Conservation (phyloP, 2,329 filamentous ascomycete genomes). For the Arthroderma sp. region DNA sequence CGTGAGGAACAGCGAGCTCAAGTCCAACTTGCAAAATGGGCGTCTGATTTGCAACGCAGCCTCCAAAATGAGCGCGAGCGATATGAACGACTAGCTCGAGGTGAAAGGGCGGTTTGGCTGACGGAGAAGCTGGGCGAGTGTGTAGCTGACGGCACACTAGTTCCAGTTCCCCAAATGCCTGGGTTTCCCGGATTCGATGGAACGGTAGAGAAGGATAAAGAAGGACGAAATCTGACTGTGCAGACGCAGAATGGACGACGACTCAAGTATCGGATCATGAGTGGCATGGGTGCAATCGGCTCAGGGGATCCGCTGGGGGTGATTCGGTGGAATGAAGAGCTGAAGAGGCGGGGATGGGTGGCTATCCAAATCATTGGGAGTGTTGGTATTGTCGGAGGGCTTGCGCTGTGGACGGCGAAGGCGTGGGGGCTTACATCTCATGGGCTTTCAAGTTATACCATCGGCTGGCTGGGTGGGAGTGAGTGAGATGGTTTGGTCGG, state of each 20-base stretch:
- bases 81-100: conserved; percentile 50
- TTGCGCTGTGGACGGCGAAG: conserved; percentile 50
- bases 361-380: conserved; percentile 62
- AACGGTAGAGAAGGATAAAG: conserved; percentile 5
- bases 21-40: conserved; percentile 70
- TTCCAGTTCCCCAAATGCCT: conserved; percentile 35
- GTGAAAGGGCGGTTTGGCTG: conserved; percentile 56
- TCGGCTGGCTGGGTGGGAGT: conserved; percentile 3
- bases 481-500: too few relatives aligned
- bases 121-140: conserved; percentile 54
- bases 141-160: conserved; percentile 50
- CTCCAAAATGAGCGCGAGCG: conserved; percentile 58
- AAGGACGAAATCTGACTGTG: conserved; percentile 14
- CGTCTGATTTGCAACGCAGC: conserved; percentile 63
- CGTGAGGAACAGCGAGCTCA: conserved; percentile 50
- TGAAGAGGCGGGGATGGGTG: conserved; percentile 53
- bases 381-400: conserved; percentile 58
- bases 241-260: conserved; percentile 15
- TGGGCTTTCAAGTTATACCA: conserved; percentile 16
- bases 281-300: conserved; percentile 23
- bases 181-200: conserved; percentile 18
- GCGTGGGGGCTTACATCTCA: conserved; percentile 26
- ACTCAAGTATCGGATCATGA: conserved; percentile 19
- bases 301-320: conserved; percentile 69
- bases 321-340: conserved; percentile 52